Evolutionary conservation across 345 rosid genomes (phyloP), one percentile per base, ranked within the genome.

Genomic region (Ailanthus altissimus): DNA sequence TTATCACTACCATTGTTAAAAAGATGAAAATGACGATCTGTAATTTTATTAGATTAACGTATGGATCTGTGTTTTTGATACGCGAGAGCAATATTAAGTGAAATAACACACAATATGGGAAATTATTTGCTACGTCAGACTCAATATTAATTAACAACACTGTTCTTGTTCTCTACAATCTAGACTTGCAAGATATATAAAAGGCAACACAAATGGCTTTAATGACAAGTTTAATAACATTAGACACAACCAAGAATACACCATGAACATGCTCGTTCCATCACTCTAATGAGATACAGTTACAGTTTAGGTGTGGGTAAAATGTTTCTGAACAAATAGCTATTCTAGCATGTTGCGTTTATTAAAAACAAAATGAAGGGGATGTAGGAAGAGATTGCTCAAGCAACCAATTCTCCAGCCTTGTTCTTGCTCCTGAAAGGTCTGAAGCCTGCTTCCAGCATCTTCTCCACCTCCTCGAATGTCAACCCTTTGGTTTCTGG

Each of bases 401-500:
- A 67, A 46, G 71, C 36, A 23, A 5, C 32, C 20, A 46, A 26
- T 42, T 5, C 40, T 16, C 3, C 4, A 5, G 45, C 74, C 73
- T 75, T 81, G 43, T 32, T 38, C 73, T 56, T 81, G 58, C 53
- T 53, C 72, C 70, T 53, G 20, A 82, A 78, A 0, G 97, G 97
- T 65, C 32, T 84, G 81, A 74, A 94, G 1, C 98, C 98, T 8
- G 8, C 74, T 9, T 85, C 76, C 5, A 91, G 84, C 89, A 93
- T 66, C 85, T 82, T 85, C 86, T 93, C 97, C 0, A 93, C 89
- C 78, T 94, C 97, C 80, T 93, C 98, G 20, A 94, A 84, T 47
- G 85, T 89, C 50, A 91, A 81, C 8, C 98, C 98, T 83, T 93
- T 94, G 28, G 97, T 94, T 74, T 93, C 98, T 0, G 98, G 97